Conservation (phyloP, 345 rosid genomes). For the Psidium guajava region DNA sequence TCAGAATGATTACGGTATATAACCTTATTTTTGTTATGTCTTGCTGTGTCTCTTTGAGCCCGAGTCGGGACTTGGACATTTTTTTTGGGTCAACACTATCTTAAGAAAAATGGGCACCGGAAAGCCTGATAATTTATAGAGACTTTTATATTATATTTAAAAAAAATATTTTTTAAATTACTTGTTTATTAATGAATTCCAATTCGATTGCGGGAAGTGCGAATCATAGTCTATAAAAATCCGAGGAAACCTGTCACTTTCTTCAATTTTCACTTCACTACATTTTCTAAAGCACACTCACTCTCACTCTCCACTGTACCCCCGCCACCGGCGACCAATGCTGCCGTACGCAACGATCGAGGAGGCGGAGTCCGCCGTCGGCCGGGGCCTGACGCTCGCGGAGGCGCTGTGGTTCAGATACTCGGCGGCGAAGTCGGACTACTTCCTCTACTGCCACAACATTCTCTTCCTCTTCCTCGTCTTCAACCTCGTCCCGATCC, state of each 20-base stretch:
- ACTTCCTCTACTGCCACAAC: slow-evolving; percentile 77
- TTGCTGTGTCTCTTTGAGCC: neutral
- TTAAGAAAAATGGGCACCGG: neutral
- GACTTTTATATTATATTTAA: neutral
- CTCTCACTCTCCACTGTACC: neutral
- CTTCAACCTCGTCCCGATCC: slow-evolving; percentile 70
- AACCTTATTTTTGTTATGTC: neutral
- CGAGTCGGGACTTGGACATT: neutral
- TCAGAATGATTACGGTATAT: no score
- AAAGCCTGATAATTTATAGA: neutral
- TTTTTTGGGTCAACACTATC: neutral
- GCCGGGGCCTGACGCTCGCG: slow-evolving; percentile 57
- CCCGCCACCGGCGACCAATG: slow-evolving; percentile 30
- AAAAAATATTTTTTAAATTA: no score
- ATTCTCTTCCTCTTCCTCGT: slow-evolving; percentile 54
- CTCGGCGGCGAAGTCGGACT: slow-evolving; percentile 74
- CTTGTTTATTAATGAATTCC: neutral
- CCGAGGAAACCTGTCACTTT: neutral
- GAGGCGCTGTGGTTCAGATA: slow-evolving; percentile 82
- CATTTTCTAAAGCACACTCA: neutral
- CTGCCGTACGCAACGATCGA: slow-evolving; percentile 53
- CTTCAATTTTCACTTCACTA: neutral
- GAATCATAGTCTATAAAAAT: neutral
- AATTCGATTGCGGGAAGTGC: neutral
- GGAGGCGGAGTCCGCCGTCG: slow-evolving; percentile 56